A percentile compares a stretch with the other conserved stretches of the same genome.
Conservation (phyloP, 371 early-diverging fungal species). For the Rhizopus stolonifer region DNA sequence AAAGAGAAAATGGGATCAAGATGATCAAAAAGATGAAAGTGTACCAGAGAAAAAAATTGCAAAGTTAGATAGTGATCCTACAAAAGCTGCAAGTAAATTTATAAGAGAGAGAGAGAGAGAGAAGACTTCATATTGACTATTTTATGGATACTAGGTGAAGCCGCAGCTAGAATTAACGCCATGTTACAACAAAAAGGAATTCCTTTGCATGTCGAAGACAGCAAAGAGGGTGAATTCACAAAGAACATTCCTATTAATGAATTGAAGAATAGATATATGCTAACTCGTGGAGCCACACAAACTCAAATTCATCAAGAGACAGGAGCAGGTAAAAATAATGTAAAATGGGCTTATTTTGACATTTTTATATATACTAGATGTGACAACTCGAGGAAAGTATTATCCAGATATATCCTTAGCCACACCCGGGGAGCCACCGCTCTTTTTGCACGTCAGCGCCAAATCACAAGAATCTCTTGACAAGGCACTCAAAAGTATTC, state of each 20-base stretch:
- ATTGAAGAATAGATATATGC: constrained; percentile 72
- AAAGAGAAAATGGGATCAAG: constrained; percentile 53
- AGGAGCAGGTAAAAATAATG: constrained; percentile 53
- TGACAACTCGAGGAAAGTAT: constrained; percentile 84
- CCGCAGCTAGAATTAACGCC: constrained; percentile 59
- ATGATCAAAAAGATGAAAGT: constrained; percentile 25
- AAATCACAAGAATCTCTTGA: constrained; percentile 67
- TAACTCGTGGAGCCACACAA: constrained; percentile 80
- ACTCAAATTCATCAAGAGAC: constrained; percentile 71
- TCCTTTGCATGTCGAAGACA: constrained; percentile 13
- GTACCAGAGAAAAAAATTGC: constrained; percentile 25
- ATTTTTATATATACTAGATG: constrained; percentile 37
- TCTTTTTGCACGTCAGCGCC: constrained; percentile 77
- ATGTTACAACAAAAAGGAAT: constrained; percentile 59
- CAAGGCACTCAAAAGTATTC: constrained; percentile 66
- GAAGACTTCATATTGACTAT: too few relatives aligned
- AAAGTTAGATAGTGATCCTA: constrained; percentile 32
- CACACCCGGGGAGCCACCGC: constrained; percentile 74
- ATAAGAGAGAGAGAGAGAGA: too few relatives aligned
- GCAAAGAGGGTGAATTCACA: constrained; percentile 50
- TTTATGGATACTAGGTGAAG: constrained; percentile 36
- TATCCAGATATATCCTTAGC: constrained; percentile 73
- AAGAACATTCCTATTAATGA: constrained; percentile 80
- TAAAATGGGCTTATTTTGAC: constrained; percentile 10
- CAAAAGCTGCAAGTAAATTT: constrained; percentile 33